phyloP scores from a whole-genome alignment of 768 basidiomycete genomes.

The Termitomyces sp. region DNA sequence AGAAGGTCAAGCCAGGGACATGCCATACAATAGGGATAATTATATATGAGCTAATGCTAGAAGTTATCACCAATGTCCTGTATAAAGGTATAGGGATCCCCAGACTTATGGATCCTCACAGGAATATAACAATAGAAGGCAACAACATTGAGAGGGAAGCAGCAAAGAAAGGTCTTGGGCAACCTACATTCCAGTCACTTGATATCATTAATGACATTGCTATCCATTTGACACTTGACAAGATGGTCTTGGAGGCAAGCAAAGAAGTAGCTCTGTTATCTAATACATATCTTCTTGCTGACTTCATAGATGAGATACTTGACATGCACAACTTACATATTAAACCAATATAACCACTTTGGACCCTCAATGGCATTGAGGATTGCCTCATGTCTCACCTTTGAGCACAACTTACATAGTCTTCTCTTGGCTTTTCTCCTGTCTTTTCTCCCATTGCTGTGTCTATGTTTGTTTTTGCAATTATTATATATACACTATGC shows the following conservation, averaged over 20 bases:
- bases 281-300: no score
- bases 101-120: constrained; percentile 79
- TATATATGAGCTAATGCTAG: no score
- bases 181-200: constrained; percentile 83
- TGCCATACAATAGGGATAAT: no score
- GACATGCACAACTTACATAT: constrained; percentile 46
- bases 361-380: constrained; percentile 55
- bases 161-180: constrained; percentile 72
- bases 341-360: constrained; percentile 58
- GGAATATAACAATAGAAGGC: constrained; percentile 64
- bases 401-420: constrained; percentile 53
- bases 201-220: no score
- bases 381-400: constrained; percentile 62
- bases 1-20: no score
- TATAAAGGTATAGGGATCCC: constrained; percentile 97
- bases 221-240: no score
- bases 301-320: constrained; percentile 66
- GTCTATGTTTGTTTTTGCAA: constrained; percentile 34
- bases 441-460: constrained; percentile 55
- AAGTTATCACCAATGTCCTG: constrained; percentile 88
- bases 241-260: no score
- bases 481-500: constrained; percentile 51
- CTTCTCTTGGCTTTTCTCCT: constrained; percentile 69
- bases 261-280: no score
- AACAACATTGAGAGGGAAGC: constrained; percentile 75